These are phyloP conservation scores for Huntiella moniliformis DNA, from an alignment of 2,329 filamentous ascomycete species.

Conservation along the genomic window DNA sequence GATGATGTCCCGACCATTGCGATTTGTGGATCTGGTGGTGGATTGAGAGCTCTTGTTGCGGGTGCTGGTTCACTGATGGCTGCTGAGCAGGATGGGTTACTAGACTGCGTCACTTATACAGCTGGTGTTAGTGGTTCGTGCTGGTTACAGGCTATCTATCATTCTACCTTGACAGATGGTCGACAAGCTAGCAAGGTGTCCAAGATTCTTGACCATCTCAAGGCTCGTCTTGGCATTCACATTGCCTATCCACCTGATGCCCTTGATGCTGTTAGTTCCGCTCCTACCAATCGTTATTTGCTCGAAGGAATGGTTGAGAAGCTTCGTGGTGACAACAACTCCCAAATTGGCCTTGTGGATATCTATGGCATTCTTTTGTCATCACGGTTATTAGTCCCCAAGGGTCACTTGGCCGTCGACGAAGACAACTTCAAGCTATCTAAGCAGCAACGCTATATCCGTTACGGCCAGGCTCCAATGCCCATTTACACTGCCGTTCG, in stretches of 20 bases:
- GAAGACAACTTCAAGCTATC: conserved; percentile 77
- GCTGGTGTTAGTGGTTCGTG: conserved; percentile 91
- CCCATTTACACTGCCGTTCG: conserved; percentile 92
- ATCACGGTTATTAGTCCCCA: conserved; percentile 63
- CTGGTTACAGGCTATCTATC: conserved; percentile 80
- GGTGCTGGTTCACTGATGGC: conserved; percentile 73
- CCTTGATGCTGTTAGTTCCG: conserved; percentile 60
- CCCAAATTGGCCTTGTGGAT: conserved; percentile 80
- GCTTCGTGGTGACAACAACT: conserved; percentile 56
- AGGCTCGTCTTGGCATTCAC: conserved; percentile 65
- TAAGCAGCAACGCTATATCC: conserved; percentile 58
- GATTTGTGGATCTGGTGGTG: conserved; percentile 85
- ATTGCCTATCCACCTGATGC: conserved; percentile 84
- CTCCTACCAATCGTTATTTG: conserved; percentile 84
- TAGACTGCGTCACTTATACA: conserved; percentile 88
- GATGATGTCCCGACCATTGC: conserved; percentile 89
- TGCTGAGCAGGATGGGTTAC: conserved; percentile 67
- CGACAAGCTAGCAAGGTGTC: conserved; percentile 29
- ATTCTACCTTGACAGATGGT: conserved; percentile 56
- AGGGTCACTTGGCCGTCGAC: conserved; percentile 46
- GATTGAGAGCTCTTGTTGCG: conserved; percentile 73
- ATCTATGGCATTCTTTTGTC: conserved; percentile 77
- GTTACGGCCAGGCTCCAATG: conserved; percentile 63
- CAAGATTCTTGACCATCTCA: conserved; percentile 65
- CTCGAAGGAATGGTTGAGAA: conserved; percentile 83